These are phyloP conservation scores for Cystofilobasidium macerans DNA, from an alignment of 768 basidiomycete species.

Conservation along the genomic window DNA sequence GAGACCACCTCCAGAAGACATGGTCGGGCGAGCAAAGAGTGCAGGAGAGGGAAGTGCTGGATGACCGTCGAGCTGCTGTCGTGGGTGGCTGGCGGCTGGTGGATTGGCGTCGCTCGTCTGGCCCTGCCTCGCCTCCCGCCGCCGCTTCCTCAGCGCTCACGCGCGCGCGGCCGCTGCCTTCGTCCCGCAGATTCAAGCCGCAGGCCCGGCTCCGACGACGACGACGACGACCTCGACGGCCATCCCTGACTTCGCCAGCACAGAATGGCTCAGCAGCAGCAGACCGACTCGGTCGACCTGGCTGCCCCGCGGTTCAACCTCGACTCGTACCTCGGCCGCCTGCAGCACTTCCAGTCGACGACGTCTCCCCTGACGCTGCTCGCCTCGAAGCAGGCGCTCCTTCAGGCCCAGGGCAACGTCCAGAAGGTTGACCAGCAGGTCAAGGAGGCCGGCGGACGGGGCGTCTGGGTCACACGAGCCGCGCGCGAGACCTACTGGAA, in stretches of 20 bases:
- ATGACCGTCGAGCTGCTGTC: neutral
- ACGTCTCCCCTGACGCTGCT: conserved; percentile 34
- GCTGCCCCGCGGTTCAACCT: conserved; percentile 16
- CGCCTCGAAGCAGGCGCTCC: conserved; percentile 27
- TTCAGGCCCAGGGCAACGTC: conserved; percentile 1
- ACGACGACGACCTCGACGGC: too few species aligned
- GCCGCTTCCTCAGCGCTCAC: too few species aligned
- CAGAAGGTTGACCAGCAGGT: neutral
- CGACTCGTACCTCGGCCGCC: conserved; percentile 27
- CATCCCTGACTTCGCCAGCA: neutral
- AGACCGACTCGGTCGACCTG: conserved; percentile 9
- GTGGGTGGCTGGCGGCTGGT: neutral
- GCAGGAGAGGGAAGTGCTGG: neutral
- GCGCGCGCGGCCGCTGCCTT: too few species aligned
- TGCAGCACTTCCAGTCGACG: conserved; percentile 30
- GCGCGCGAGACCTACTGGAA: conserved; percentile 14
- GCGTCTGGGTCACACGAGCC: conserved; percentile 15
- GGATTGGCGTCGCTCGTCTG: too few species aligned
- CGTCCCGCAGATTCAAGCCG: too few species aligned
- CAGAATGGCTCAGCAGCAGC: neutral
- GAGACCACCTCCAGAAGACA: conserved; percentile 10
- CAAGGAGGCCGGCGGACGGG: conserved; percentile 10
- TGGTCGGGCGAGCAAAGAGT: neutral
- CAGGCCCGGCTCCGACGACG: too few species aligned
- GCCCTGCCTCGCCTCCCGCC: too few species aligned